Percentiles rank a stretch among this genome's conserved stretches.
phyloP scores from a whole-genome alignment of 2,329 filamentous ascomycete species.

The Endothia cerciana region DNA sequence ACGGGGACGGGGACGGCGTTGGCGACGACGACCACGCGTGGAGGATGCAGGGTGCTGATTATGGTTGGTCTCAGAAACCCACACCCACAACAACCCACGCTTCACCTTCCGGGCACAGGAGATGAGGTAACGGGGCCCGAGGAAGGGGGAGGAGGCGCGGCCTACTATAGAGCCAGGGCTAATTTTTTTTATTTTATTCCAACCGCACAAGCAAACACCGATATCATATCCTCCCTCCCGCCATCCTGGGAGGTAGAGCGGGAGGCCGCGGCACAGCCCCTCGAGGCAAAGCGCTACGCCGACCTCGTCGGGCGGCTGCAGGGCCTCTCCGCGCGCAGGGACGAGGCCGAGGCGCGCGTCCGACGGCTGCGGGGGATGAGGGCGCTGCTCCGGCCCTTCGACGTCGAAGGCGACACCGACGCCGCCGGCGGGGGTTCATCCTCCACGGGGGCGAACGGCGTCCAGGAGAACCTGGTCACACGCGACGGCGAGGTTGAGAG shows the following conservation, averaged over 20 bases:
- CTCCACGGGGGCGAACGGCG: slow-evolving; percentile 39
- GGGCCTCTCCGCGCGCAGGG: slow-evolving; percentile 51
- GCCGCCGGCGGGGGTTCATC: not conserved
- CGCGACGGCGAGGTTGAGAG: slow-evolving; percentile 66
- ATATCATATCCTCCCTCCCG: slow-evolving; percentile 52
- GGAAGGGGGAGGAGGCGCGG: not conserved
- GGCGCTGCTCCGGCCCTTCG: slow-evolving; percentile 55
- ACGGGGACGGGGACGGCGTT: too few species aligned
- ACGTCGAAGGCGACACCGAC: slow-evolving; percentile 20
- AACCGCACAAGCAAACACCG: slow-evolving; percentile 42
- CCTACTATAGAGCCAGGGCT: not conserved
- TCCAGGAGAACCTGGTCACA: slow-evolving; percentile 71
- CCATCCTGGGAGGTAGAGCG: slow-evolving; percentile 48
- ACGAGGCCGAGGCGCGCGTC: slow-evolving; percentile 40
- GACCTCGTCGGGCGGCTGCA: slow-evolving; percentile 54
- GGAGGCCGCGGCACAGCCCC: slow-evolving; percentile 44
- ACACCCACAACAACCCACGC: too few species aligned
- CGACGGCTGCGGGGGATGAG: slow-evolving; percentile 55
- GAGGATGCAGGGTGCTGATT: slow-evolving; percentile 47
- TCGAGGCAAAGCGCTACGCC: slow-evolving; percentile 56
- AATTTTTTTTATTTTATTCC: too few species aligned
- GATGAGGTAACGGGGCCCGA: not conserved
- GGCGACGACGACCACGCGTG: slow-evolving; percentile 41
- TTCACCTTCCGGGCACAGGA: too few species aligned
- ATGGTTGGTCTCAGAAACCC: slow-evolving; percentile 45